Evolutionary conservation across 805 yeast species (phyloP).

Genomic region (Starmerella kuoi): DNA sequence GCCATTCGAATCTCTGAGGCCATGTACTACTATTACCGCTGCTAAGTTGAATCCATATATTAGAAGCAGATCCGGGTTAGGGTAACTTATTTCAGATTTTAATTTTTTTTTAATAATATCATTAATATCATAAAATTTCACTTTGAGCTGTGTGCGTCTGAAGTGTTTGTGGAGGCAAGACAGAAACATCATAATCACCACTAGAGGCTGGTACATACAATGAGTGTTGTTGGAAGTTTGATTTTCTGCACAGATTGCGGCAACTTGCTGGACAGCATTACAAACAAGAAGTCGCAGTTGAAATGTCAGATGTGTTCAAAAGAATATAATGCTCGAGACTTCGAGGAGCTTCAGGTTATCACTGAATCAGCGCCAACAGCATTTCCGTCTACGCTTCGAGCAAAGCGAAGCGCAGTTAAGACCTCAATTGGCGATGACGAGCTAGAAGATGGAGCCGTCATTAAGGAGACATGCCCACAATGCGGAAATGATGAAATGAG

Average conservation of each 20-base stretch:
- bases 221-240: conserved; percentile 93
- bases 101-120: too few relatives aligned
- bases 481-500: conserved; percentile 98
- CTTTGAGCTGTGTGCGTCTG: too few relatives aligned
- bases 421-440: conserved; percentile 67
- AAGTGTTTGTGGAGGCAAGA: too few relatives aligned
- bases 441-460: conserved; percentile 88
- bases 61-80: too few relatives aligned
- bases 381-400: conserved; percentile 72
- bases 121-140: too few relatives aligned
- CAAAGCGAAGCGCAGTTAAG: conserved; percentile 82
- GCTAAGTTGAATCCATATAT: too few relatives aligned
- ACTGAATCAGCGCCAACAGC: conserved; percentile 87
- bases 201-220: too few relatives aligned
- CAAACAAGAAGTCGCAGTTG: conserved; percentile 29
- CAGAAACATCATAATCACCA: too few relatives aligned
- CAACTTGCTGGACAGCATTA: conserved; percentile 62
- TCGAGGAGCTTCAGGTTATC: conserved; percentile 69
- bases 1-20: too few relatives aligned
- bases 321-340: conserved; percentile 36
- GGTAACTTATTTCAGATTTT: too few relatives aligned
- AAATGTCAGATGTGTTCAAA: conserved; percentile 44
- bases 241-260: conserved; percentile 93
- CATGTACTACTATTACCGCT: too few relatives aligned
- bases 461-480: conserved; percentile 95